A percentile compares a stretch with the other conserved stretches of the same genome.
Evolutionary conservation across 495 filamentous ascomycete species (phyloP).

Genomic region (Aeminium ludgeri): DNA sequence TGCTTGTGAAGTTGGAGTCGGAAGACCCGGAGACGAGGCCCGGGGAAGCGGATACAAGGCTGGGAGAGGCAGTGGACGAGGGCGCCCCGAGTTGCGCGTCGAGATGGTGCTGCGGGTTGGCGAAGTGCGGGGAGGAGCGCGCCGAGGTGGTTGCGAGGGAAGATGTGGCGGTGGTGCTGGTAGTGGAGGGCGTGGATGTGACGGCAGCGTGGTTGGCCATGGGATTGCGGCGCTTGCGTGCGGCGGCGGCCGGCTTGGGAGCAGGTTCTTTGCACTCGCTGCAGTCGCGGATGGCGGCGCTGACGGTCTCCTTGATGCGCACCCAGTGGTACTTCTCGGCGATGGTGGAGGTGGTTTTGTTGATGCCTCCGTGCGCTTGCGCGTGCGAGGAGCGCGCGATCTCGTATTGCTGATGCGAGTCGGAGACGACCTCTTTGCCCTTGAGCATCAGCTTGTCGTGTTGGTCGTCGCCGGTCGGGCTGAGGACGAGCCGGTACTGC

Average conservation of each 20-base stretch:
- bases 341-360: constrained; percentile 91
- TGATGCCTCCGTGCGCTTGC: constrained; percentile 79
- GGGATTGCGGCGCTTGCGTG: neutral
- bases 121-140: no score
- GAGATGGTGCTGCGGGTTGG: no score
- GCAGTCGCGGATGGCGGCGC: constrained; percentile 83
- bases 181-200: no score
- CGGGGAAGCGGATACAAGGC: no score
- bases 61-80: no score
- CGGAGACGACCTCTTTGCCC: constrained; percentile 90
- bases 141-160: no score
- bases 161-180: no score
- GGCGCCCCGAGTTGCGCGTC: no score
- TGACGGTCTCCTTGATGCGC: constrained; percentile 96
- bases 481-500: constrained; percentile 67
- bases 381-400: constrained; percentile 64
- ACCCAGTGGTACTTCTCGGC: constrained; percentile 95
- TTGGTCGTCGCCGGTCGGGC: constrained; percentile 26
- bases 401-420: constrained; percentile 81
- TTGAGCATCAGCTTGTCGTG: constrained; percentile 83
- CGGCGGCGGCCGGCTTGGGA: neutral
- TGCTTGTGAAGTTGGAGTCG: neutral
- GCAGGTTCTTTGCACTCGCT: constrained; percentile 40
- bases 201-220: no score
- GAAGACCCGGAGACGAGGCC: no score